Evolutionary conservation across 2,329 filamentous ascomycete genomes (phyloP).

Genomic region (Xylaria sp.): DNA sequence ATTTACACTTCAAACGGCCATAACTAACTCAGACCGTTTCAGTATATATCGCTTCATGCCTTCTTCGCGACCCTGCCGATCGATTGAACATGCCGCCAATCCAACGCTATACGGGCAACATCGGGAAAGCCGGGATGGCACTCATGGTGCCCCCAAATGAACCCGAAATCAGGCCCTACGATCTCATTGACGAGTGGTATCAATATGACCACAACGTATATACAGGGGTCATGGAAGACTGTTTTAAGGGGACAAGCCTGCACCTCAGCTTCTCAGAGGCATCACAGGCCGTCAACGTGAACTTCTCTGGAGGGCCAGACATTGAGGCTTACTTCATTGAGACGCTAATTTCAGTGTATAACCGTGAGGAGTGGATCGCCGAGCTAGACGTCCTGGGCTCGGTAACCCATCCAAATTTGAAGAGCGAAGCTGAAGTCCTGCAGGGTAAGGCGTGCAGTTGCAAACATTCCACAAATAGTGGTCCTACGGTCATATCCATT

Average conservation of each 20-base stretch:
- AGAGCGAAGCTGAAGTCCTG: neutral
- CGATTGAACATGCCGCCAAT: neutral
- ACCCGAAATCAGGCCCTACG: conserved; percentile 26
- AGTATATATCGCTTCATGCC: conserved; percentile 28
- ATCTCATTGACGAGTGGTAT: conserved; percentile 29
- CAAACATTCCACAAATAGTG: neutral
- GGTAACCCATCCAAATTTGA: conserved; percentile 7
- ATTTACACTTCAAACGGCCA: too few relatives aligned
- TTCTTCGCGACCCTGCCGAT: conserved; percentile 25
- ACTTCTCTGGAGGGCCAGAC: conserved; percentile 17
- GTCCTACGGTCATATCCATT: conserved; percentile 28
- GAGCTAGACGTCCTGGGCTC: conserved; percentile 18
- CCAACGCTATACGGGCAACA: conserved; percentile 22
- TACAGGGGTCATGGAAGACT: conserved; percentile 28
- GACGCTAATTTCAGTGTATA: conserved; percentile 22
- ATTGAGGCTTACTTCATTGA: conserved; percentile 27
- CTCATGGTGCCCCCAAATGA: conserved; percentile 30
- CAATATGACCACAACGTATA: conserved; percentile 30
- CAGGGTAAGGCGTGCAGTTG: conserved; percentile 1
- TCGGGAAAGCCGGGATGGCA: conserved; percentile 31
- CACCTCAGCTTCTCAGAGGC: conserved; percentile 34
- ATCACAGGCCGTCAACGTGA: conserved; percentile 14
- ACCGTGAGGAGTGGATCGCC: conserved; percentile 18
- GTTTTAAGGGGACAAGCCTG: conserved; percentile 30
- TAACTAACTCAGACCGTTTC: too few relatives aligned